Conservation (phyloP, 2,329 filamentous ascomycete species). For the Periglandula ipomoeae region DNA sequence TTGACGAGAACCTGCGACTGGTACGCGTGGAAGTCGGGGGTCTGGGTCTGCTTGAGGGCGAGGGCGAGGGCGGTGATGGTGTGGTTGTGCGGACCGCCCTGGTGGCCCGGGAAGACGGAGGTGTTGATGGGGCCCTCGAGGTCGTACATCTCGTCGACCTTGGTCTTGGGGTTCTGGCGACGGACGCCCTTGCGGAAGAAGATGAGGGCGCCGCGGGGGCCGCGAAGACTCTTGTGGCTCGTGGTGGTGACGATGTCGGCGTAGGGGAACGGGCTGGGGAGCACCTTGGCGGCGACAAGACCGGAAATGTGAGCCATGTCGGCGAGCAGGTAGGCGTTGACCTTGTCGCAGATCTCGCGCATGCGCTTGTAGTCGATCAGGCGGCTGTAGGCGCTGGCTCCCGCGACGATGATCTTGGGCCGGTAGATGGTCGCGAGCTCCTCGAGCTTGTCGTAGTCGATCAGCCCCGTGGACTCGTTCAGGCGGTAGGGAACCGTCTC, state of each 20-base stretch:
- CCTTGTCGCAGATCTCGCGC: slow-evolving; percentile 82
- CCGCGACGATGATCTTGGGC: slow-evolving; percentile 91
- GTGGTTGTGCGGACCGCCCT: slow-evolving; percentile 97
- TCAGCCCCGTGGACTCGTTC: slow-evolving; percentile 81
- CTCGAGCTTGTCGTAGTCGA: slow-evolving; percentile 90
- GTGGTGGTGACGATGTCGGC: slow-evolving; percentile 96
- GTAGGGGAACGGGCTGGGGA: slow-evolving; percentile 80
- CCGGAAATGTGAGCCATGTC: slow-evolving; percentile 98
- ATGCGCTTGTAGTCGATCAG: slow-evolving; percentile 92
- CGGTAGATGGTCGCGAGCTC: slow-evolving; percentile 81
- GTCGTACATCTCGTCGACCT: slow-evolving; percentile 78
- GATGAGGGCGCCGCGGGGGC: slow-evolving; percentile 93
- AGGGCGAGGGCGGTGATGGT: slow-evolving; percentile 95
- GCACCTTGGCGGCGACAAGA: slow-evolving; percentile 81
- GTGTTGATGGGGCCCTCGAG: slow-evolving; percentile 90
- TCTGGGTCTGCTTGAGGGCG: slow-evolving; percentile 86
- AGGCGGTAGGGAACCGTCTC: slow-evolving; percentile 94
- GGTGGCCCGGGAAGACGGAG: slow-evolving; percentile 96
- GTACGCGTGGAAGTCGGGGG: slow-evolving; percentile 84
- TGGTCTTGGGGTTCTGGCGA: slow-evolving; percentile 73
- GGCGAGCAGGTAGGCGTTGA: slow-evolving; percentile 83
- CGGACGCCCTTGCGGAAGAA: slow-evolving; percentile 94
- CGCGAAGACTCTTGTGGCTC: slow-evolving; percentile 93
- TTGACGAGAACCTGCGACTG: slow-evolving; percentile 86
- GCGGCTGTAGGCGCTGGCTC: slow-evolving; percentile 91